Percentiles rank a stretch among this genome's conserved stretches.
These are phyloP conservation scores for Mrakia frigida DNA, from an alignment of 768 basidiomycete species.

Conservation along the genomic window DNA sequence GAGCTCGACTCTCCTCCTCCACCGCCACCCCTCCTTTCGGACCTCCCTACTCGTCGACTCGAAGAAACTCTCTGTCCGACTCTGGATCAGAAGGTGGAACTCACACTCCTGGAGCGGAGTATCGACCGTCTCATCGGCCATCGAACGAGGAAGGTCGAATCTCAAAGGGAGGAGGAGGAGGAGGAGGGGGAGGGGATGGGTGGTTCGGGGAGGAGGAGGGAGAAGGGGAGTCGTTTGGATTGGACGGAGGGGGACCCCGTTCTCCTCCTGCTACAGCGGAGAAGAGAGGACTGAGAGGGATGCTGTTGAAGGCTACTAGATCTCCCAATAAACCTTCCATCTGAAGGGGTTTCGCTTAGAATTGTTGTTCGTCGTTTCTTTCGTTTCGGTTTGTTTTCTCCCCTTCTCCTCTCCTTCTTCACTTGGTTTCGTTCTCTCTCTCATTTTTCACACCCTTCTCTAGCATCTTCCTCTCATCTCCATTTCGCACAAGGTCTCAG, in stretches of 20 bases:
- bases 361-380: not conserved
- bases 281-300: not conserved
- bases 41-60: not conserved
- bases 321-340: not conserved
- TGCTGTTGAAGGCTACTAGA: not conserved
- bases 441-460: not conserved
- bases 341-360: not conserved
- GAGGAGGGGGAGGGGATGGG: not conserved
- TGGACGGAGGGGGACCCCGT: not conserved
- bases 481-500: not conserved
- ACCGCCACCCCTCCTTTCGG: conserved; percentile 4
- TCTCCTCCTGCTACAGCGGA: not conserved
- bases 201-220: not conserved
- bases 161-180: not conserved
- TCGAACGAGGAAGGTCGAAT: not conserved
- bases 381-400: not conserved
- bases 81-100: not conserved
- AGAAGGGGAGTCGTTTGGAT: not conserved
- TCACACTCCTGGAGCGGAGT: not conserved
- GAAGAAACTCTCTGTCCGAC: not conserved
- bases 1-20: conserved; percentile 1
- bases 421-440: not conserved
- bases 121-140: not conserved
- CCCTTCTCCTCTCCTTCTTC: not conserved
- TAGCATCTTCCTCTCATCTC: not conserved